These are phyloP conservation scores for Aspergillus viridinutans DNA, from an alignment of 2,329 filamentous ascomycete species.

Conservation along the genomic window DNA sequence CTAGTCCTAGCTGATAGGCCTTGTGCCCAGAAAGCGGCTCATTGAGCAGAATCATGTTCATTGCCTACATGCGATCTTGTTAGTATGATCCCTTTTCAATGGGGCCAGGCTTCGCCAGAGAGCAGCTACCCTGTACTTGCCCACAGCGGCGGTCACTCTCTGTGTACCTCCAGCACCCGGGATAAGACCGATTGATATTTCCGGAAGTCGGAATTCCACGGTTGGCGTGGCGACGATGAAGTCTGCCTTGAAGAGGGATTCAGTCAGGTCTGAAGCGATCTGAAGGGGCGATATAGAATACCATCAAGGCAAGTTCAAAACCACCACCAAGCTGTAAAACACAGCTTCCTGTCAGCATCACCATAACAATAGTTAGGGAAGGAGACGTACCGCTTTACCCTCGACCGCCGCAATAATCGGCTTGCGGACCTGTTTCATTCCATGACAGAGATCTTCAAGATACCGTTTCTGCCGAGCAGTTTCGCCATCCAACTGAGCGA, in stretches of 20 bases:
- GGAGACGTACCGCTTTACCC: conserved; percentile 5
- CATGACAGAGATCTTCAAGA: conserved; percentile 8
- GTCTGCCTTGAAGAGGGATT: not conserved
- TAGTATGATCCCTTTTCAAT: not conserved
- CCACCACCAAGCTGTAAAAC: conserved; percentile 4
- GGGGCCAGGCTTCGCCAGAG: not conserved
- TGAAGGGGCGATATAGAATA: not conserved
- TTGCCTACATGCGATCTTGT: not conserved
- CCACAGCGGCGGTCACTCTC: conserved; percentile 3
- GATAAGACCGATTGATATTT: conserved; percentile 8
- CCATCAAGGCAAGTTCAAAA: conserved; percentile 11
- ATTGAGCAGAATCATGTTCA: conserved; percentile 7
- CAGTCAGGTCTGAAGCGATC: too few relatives aligned
- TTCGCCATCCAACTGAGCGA: conserved; percentile 4
- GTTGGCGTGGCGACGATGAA: conserved; percentile 4
- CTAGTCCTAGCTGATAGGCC: conserved; percentile 1
- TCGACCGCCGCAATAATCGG: conserved; percentile 8
- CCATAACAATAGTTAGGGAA: not conserved
- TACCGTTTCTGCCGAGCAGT: conserved; percentile 1
- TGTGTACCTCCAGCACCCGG: conserved; percentile 9
- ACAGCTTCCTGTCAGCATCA: not conserved
- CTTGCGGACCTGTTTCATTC: conserved; percentile 3
- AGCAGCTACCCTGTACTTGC: conserved; percentile 7
- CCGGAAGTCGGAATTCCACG: conserved; percentile 4
- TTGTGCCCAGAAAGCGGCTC: conserved; percentile 4